A percentile compares a stretch with the other conserved stretches of the same genome.
These are phyloP conservation scores for Xenosphaeropsis pyriputrescens DNA, from an alignment of 2,329 filamentous ascomycete species.

Conservation along the genomic window DNA sequence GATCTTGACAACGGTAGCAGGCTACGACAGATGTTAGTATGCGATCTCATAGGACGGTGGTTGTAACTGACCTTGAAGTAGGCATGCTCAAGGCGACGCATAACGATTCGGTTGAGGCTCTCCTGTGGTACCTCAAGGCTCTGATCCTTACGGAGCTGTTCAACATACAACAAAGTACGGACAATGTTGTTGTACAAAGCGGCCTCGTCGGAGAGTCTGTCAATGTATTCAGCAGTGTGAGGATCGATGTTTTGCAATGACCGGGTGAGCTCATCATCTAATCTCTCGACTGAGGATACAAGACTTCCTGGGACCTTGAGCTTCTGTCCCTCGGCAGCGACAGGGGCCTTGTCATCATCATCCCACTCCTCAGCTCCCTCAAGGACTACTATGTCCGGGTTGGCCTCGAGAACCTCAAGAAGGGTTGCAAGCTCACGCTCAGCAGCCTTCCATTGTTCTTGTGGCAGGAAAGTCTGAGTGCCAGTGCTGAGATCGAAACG, in stretches of 20 bases:
- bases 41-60: slow-evolving; percentile 8
- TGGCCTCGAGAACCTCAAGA: slow-evolving; percentile 64
- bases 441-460: slow-evolving; percentile 94
- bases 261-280: slow-evolving; percentile 93
- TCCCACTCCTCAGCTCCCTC: slow-evolving; percentile 98
- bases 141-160: slow-evolving; percentile 57
- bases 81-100: slow-evolving; percentile 88
- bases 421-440: slow-evolving; percentile 73
- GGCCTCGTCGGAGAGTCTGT: slow-evolving; percentile 82
- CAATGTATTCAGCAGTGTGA: slow-evolving; percentile 97
- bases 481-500: slow-evolving; percentile 85
- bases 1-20: slow-evolving; percentile 80
- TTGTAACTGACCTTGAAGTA: slow-evolving; percentile 72
- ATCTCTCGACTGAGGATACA: slow-evolving; percentile 84
- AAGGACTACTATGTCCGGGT: slow-evolving; percentile 69
- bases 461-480: slow-evolving; percentile 67
- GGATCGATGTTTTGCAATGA: slow-evolving; percentile 97
- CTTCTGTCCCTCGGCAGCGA: slow-evolving; percentile 56
- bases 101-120: slow-evolving; percentile 79
- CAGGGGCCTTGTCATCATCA: slow-evolving; percentile 87
- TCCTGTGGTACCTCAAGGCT: slow-evolving; percentile 68
- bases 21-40: slow-evolving; percentile 28
- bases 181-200: slow-evolving; percentile 86
- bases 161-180: slow-evolving; percentile 76
- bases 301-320: slow-evolving; percentile 90